A percentile compares a stretch with the other conserved stretches of the same genome.
These are phyloP conservation scores for Talaromyces sp. DNA, from an alignment of 2,329 filamentous ascomycete genomes.

Conservation along the genomic window DNA sequence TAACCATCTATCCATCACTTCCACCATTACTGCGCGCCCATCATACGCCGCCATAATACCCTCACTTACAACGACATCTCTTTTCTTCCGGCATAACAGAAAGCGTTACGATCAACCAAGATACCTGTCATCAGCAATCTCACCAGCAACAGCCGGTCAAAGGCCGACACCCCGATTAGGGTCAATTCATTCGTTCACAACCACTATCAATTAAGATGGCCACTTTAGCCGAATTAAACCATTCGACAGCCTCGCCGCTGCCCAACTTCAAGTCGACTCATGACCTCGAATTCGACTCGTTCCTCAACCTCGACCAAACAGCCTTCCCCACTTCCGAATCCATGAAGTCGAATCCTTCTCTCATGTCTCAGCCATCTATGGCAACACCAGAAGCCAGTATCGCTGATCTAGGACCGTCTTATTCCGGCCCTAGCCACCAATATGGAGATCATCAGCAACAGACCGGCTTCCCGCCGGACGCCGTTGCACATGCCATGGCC, in stretches of 20 bases:
- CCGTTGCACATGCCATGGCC: constrained; percentile 73
- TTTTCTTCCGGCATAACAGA: background rate
- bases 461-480: constrained; percentile 84
- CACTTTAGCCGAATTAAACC: constrained; percentile 33
- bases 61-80: background rate
- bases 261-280: constrained; percentile 33
- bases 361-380: constrained; percentile 37
- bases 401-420: constrained; percentile 45
- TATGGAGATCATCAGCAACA: constrained; percentile 95
- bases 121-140: background rate
- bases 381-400: constrained; percentile 35
- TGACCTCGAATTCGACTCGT: constrained; percentile 46
- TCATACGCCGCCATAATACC: background rate
- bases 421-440: constrained; percentile 84
- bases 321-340: constrained; percentile 38
- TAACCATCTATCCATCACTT: background rate
- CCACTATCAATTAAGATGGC: constrained; percentile 10
- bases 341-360: constrained; percentile 34
- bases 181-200: background rate
- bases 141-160: no score
- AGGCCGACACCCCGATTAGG: background rate
- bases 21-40: background rate
- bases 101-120: background rate
- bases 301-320: constrained; percentile 46
- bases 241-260: constrained; percentile 29